Base-by-base conservation (phyloP, 1,284 basidiomycete species). In the Mrakiaceae sp. region DNA sequence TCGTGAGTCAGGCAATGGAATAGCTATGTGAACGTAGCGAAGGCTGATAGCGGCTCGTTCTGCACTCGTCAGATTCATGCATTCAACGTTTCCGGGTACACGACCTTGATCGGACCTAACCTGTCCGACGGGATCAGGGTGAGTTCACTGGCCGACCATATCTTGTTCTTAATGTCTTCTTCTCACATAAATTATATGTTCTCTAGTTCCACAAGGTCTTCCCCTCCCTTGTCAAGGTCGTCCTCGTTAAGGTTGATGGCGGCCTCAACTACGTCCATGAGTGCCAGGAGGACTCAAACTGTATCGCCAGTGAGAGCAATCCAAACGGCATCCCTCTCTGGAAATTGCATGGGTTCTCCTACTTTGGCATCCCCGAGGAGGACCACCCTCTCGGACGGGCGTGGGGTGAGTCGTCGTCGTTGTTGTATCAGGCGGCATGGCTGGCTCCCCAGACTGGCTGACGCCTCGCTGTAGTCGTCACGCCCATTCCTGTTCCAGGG, bases 201-300 rank as follows among this genome's bases (percentile, higher is more conserved):
- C 5, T n/a, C 7, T 47, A 58, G 57, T 16, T 58, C 57, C 40
- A 58, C 46, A 11, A 14, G 16, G 49, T 58, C 44, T 58, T 58
- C 57, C 57, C 57, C 57, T 5, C 7, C 3, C 57, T 58, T 12
- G 46, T 58, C 57, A 58, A 58, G n/a, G 44, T 58, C 57, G 16
- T 58, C 14, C 49, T 58, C 8, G 57, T 58, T 47, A 58, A 58
- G 46, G 49, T 58, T 39, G 57, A 58, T 39, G 57, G 57, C 5
- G 57, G 57, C 16, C 16, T 58, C n/a, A 48, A 58, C 16, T 47
- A 47, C 44, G 46, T 58, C 57, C n/a, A 48, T 9, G 57, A 58
- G 44, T 58, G 57, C 46, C 46, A 39, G 16, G 43, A 7, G 46
- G 57, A 58, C 44, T 47, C 57, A 12, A 27, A 16, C 9, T 58